Percentiles rank a stretch among this genome's conserved stretches.
These are phyloP conservation scores for Nakataea oryzae DNA, from an alignment of 2,329 filamentous ascomycete genomes.

Conservation along the genomic window DNA sequence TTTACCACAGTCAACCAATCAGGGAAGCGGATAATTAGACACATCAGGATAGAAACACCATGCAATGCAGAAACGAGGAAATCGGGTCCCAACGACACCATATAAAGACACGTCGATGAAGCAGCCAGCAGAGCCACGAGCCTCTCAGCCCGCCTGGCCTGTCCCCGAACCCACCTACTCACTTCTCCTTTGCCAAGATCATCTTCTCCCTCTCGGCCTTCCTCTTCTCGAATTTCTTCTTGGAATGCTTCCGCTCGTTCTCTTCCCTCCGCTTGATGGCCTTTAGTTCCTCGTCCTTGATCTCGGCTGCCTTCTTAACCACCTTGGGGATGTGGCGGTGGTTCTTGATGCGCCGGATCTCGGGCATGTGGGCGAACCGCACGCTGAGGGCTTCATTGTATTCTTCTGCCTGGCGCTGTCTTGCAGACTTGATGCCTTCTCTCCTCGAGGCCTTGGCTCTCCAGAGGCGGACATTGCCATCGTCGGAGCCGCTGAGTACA, in stretches of 20 bases:
- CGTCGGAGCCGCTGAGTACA: slow-evolving; percentile 81
- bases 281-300: slow-evolving; percentile 82
- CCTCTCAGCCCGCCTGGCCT: not conserved
- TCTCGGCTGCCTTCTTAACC: slow-evolving; percentile 91
- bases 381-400: slow-evolving; percentile 80
- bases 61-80: not conserved
- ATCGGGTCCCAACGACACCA: not conserved
- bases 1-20: too few species aligned
- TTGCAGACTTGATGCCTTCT: slow-evolving; percentile 74
- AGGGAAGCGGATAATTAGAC: too few species aligned
- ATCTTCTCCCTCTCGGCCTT: slow-evolving; percentile 71
- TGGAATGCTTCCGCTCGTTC: slow-evolving; percentile 85
- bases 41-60: not conserved
- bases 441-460: slow-evolving; percentile 74
- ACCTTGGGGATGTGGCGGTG: slow-evolving; percentile 88
- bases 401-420: slow-evolving; percentile 71
- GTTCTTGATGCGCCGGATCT: slow-evolving; percentile 79
- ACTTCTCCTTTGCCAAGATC: slow-evolving; percentile 59
- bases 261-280: slow-evolving; percentile 85
- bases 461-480: slow-evolving; percentile 83
- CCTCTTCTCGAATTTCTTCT: slow-evolving; percentile 60
- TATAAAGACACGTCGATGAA: not conserved
- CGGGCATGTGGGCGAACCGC: slow-evolving; percentile 90
- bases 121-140: not conserved
- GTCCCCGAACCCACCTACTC: not conserved